phyloP scores from a whole-genome alignment of 2,329 filamentous ascomycete genomes.

The Chrysoporthe cubensis region DNA sequence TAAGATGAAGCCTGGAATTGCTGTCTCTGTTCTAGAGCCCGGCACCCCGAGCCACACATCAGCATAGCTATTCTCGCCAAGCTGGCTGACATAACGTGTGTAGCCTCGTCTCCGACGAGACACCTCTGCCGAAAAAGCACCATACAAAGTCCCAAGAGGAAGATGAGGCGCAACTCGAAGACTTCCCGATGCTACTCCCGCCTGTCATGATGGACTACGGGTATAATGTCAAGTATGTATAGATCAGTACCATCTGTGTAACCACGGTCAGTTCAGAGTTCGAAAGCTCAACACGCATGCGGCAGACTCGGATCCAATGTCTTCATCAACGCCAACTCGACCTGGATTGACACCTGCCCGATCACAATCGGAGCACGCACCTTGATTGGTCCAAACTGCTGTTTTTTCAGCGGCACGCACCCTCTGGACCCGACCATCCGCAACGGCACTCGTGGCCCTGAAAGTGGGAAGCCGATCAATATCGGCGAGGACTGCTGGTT shows the following conservation, averaged over 20 bases:
- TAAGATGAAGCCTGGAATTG: conserved; percentile 40
- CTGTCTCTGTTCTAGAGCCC: not conserved
- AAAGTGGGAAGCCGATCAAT: conserved; percentile 72
- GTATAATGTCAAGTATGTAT: conserved; percentile 64
- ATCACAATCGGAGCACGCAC: conserved; percentile 79
- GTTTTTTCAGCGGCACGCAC: conserved; percentile 75
- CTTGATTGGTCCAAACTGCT: conserved; percentile 77
- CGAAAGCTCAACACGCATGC: not conserved
- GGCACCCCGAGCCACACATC: not conserved
- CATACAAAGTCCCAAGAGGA: conserved; percentile 54
- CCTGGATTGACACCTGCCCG: conserved; percentile 75
- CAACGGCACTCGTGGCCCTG: conserved; percentile 76
- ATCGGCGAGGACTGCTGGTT: conserved; percentile 85
- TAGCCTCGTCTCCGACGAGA: conserved; percentile 66
- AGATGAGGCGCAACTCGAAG: conserved; percentile 66
- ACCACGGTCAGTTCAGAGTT: not conserved
- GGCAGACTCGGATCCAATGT: conserved; percentile 67
- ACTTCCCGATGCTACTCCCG: conserved; percentile 70
- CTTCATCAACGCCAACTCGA: conserved; percentile 75
- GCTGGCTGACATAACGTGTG: conserved; percentile 8
- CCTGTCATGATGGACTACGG: conserved; percentile 80
- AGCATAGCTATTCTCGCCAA: not conserved
- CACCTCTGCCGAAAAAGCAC: conserved; percentile 63
- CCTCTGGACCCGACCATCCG: conserved; percentile 75
- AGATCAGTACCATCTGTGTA: conserved; percentile 1